Percentiles rank a stretch among this genome's conserved stretches.
phyloP scores from a whole-genome alignment of 2,329 filamentous ascomycete genomes.

The Trichoderma sp. region DNA sequence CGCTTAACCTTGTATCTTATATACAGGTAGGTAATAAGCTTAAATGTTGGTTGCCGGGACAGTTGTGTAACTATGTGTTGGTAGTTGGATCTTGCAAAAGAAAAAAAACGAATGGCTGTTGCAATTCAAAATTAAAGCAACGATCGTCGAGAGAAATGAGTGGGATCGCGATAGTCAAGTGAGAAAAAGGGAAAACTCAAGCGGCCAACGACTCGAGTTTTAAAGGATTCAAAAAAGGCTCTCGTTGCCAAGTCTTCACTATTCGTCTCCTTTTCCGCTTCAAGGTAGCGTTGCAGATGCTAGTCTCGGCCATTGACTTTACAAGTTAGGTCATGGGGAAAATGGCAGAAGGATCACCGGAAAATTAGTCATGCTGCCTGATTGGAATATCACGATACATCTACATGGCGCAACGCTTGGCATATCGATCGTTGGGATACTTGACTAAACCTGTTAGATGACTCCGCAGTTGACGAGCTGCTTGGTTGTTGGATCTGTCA shows the following conservation, averaged over 20 bases:
- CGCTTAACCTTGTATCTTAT: background rate
- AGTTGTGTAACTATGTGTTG: background rate
- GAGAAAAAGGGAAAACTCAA: background rate
- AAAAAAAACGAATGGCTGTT: background rate
- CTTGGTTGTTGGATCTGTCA: background rate
- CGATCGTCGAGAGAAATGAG: background rate
- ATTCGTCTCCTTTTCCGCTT: background rate
- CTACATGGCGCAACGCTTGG: background rate
- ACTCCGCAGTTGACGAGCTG: background rate
- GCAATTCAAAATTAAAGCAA: background rate
- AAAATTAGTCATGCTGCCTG: background rate
- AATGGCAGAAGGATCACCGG: background rate
- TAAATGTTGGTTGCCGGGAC: background rate
- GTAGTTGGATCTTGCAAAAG: background rate
- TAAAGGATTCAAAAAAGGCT: background rate
- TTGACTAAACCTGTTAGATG: background rate
- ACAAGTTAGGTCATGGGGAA: background rate
- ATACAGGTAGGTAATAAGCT: background rate
- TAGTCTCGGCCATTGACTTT: slow-evolving; percentile 16
- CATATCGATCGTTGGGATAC: background rate
- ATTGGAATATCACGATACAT: background rate
- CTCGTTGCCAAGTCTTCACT: background rate
- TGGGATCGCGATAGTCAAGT: background rate
- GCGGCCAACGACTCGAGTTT: background rate
- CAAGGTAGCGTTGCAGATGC: background rate